phyloP scores from a whole-genome alignment of 2,329 filamentous ascomycete species.

The Colletotrichum sp. region DNA sequence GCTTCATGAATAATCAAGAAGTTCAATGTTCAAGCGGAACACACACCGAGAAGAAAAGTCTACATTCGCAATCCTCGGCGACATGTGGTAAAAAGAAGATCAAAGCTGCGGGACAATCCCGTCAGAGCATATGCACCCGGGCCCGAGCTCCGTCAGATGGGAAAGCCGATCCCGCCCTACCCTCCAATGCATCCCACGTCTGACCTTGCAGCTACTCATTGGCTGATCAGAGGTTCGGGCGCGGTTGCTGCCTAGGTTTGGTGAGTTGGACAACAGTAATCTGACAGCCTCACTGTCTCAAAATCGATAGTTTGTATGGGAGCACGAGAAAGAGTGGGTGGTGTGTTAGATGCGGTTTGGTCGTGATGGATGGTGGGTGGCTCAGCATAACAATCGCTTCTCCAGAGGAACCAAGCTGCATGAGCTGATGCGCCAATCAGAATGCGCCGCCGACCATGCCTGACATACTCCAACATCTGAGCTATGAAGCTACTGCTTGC shows the following conservation, averaged over 20 bases:
- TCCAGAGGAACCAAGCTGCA: not conserved
- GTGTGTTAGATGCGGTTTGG: not conserved
- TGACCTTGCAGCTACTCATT: not conserved
- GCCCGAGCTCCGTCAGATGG: not conserved
- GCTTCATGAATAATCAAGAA: not conserved
- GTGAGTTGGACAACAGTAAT: not conserved
- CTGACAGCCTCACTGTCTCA: slow-evolving; percentile 12
- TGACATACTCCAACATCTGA: not conserved
- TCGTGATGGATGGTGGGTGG: not conserved
- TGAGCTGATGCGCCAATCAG: not conserved
- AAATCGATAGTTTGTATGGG: not conserved
- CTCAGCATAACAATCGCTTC: not conserved
- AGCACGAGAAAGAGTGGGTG: not conserved
- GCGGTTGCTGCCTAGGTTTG: slow-evolving; percentile 5
- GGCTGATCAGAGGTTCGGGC: not conserved
- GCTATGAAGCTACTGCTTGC: not conserved
- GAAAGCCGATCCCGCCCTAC: not conserved
- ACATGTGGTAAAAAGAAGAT: not conserved
- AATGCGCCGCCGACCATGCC: not conserved
- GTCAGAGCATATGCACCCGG: not conserved
- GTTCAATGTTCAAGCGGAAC: not conserved
- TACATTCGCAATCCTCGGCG: not conserved
- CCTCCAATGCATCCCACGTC: not conserved
- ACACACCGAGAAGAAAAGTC: not conserved
- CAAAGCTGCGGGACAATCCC: not conserved